A percentile compares a stretch with the other conserved stretches of the same genome.
phyloP scores from a whole-genome alignment of 208 protist species.

The Trichomonas tenax region DNA sequence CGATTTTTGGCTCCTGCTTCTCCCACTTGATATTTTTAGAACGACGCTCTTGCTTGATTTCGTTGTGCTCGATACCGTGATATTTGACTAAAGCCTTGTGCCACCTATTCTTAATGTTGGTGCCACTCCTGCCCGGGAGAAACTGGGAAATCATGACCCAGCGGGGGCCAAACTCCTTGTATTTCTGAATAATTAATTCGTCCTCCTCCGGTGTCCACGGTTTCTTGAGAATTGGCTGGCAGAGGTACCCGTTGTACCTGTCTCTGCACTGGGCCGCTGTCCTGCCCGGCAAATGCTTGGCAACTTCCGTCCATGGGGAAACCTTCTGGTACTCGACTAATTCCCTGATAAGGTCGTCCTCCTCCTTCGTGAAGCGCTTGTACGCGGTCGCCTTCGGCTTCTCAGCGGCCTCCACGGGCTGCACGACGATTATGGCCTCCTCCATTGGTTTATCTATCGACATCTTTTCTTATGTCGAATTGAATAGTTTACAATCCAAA shows the following conservation, averaged over 20 bases:
- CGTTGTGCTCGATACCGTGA: too few relatives aligned
- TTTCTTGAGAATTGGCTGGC: not conserved
- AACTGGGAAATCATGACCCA: not conserved
- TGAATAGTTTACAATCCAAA: too few relatives aligned
- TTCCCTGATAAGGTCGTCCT: not conserved
- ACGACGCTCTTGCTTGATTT: too few relatives aligned
- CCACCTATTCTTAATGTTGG: not conserved
- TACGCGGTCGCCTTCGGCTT: too few relatives aligned
- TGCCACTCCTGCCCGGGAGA: not conserved
- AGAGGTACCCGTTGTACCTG: not conserved
- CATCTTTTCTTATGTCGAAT: too few relatives aligned
- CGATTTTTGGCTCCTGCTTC: too few relatives aligned
- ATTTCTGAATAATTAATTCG: not conserved
- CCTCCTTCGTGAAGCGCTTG: not conserved
- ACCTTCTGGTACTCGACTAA: not conserved
- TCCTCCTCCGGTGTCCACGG: not conserved
- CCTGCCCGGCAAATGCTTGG: not conserved
- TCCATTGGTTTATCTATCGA: too few relatives aligned
- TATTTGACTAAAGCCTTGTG: not conserved
- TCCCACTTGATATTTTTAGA: too few relatives aligned
- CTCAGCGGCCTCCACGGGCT: too few relatives aligned
- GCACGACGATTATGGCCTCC: too few relatives aligned
- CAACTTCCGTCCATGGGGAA: not conserved
- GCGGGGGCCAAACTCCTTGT: not conserved
- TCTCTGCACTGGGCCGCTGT: not conserved